Base-by-base conservation (phyloP, 768 basidiomycete species). In the Strobilomyces dryophilus region DNA sequence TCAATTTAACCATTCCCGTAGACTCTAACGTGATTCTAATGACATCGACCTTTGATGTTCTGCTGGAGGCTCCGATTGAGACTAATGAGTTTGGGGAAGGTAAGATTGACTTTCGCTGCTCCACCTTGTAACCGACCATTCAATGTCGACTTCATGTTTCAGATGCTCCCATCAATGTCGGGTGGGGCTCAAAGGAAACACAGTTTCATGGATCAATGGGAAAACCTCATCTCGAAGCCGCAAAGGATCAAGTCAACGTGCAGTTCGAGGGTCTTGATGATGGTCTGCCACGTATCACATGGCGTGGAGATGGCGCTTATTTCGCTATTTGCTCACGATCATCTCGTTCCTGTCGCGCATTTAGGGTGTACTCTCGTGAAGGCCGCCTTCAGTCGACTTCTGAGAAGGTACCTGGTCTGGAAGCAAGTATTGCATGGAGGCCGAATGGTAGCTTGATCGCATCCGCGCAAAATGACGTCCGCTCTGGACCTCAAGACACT, bases 191-290 rank as follows among this genome's bases (percentile, higher is more conserved):
- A 2, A 95, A 95, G 64, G 80, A 89, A 66, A 98, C 97, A 0
- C 97, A 99, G 64, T 99, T 99, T 66, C 94, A 98, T 60, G 97
- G 97, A 10, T 95, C 94, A 0, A 75, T 92, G 5, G 95, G 97
- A 17, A 98, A 98, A 67, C 73, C 80, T 2, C 65, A 69, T 58
- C 63, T 69, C 51, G 59, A 56, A 32, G 88, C 89, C 21, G 90
- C 92, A 0, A 76, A 79, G 26, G 59, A 70, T 11, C 58, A 66
- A 53, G 61, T 71, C 34, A 63, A 70, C 5, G 64, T 60, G 31
- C 72, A 80, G 18, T 78, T 79, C 20, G 72, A 76, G 8, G 85
- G 82, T 58, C 84, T 85, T 55, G 93, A 98, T 59, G 85, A 93
- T 50, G 67, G 61, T 2, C 64, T 75, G 31, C 86, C 89, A 1